These are phyloP conservation scores for Onygenales sp. DNA, from an alignment of 2,329 filamentous ascomycete species.

Conservation along the genomic window DNA sequence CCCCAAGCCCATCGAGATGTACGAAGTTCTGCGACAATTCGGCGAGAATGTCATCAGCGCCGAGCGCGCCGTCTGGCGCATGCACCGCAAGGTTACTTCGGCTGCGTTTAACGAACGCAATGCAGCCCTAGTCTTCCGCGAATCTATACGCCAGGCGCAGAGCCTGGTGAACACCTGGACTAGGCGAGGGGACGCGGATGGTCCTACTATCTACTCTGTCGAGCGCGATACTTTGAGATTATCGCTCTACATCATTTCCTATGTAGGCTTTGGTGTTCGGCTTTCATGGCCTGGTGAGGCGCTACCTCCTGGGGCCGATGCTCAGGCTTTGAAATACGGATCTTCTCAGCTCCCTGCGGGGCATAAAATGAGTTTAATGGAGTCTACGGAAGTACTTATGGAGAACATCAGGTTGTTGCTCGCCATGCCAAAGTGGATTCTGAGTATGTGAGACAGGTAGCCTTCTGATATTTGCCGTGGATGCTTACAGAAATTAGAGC, in stretches of 20 bases:
- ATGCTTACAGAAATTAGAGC: constrained; percentile 17
- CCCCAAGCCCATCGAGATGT: constrained; percentile 55
- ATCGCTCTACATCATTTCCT: constrained; percentile 51
- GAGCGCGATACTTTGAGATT: constrained; percentile 58
- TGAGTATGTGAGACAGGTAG: background rate
- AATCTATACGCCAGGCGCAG: constrained; percentile 54
- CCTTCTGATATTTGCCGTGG: background rate
- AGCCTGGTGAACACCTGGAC: constrained; percentile 54
- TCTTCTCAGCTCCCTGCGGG: background rate
- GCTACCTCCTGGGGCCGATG: background rate
- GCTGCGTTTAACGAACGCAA: constrained; percentile 71
- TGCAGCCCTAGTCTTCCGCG: constrained; percentile 55
- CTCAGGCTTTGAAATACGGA: background rate
- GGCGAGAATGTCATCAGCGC: constrained; percentile 63
- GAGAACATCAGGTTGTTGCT: background rate
- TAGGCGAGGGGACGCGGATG: constrained; percentile 22
- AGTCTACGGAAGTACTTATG: background rate
- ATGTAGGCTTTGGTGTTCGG: constrained; percentile 61
- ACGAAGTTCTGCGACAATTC: constrained; percentile 53
- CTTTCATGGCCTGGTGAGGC: constrained; percentile 42
- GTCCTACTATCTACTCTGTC: constrained; percentile 45
- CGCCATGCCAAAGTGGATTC: background rate
- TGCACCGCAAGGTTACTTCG: constrained; percentile 62
- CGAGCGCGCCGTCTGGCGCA: constrained; percentile 60
- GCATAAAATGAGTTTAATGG: background rate